Evolutionary conservation across 331 rosid genomes (phyloP), one percentile per base, ranked within the genome.

Genomic region (Malus hybrid): DNA sequence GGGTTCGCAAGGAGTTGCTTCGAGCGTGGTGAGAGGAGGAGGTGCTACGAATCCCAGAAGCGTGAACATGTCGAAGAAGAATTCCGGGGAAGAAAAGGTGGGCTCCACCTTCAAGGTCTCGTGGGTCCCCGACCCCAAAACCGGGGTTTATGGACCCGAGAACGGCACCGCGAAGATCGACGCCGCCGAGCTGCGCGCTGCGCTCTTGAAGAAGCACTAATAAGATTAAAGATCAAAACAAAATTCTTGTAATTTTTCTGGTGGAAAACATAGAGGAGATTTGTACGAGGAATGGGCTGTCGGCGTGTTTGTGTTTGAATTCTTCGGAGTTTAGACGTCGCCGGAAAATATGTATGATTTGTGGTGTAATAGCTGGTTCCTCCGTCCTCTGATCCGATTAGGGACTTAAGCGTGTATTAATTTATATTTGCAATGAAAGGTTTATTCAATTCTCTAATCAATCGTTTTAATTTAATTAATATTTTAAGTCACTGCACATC

Each of bases 111-210:
- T 80, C 36, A 93, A 87, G 80, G 93, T 73, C 1, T 34, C 96
- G 65, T 93, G 98, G 98, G 86, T 91, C 18, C 98, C 97, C 0
- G 90, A 93, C 55, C 97, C 98, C 0, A 85, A 84, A 6, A 89
- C 98, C 16, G 98, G 98, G 12, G 84, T 80, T 80, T 93, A 93
- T 77, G 86, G 82, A 36, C 98, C 97, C 0, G 96, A 87, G 83
- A 91, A 86, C 71, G 67, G 52, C 15, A 56, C 19, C 31, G 69
- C 70, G 15, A 93, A 87, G 70, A 77, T 86, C 16, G 97, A 91
- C 80, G 93, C 81, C 44, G 96, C 90, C 7, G 96, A 93, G 64
- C 77, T 90, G 7, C 88, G 96, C n/a, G 81, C 89, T 3, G 10
- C 46, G 4, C 82, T 91, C 68, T 19, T 88, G 72, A 77, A 75